phyloP scores from a whole-genome alignment of 441 rosid species.

The Bruguiera hainesii region DNA sequence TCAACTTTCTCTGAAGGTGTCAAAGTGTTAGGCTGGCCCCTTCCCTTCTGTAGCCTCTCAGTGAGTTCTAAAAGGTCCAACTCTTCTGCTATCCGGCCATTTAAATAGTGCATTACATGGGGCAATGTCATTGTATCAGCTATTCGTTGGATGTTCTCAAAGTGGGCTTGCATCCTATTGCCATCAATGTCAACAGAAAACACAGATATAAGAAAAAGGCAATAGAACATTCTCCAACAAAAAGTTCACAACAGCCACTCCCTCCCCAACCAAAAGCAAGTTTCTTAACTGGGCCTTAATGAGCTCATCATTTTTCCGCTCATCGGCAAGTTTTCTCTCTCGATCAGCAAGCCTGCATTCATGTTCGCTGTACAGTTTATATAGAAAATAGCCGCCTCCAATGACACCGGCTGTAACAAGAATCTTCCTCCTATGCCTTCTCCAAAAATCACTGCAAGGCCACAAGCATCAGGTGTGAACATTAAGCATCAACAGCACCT shows the following conservation, averaged over 20 bases:
- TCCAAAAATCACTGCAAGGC: conserved; percentile 68
- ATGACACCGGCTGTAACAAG: conserved; percentile 61
- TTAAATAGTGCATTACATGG: conserved; percentile 62
- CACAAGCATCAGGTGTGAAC: conserved; percentile 20
- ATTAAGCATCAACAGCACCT: conserved; percentile 14
- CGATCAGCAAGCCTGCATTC: conserved; percentile 53
- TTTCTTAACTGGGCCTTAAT: conserved; percentile 81
- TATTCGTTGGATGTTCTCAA: conserved; percentile 79
- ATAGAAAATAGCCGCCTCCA: conserved; percentile 80
- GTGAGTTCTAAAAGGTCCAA: conserved; percentile 65
- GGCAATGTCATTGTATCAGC: conserved; percentile 83
- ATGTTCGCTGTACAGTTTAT: conserved; percentile 64
- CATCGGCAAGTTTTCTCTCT: conserved; percentile 48
- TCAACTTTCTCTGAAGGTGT: conserved; percentile 70
- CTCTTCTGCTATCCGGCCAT: conserved; percentile 56
- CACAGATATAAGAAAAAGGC: neutral
- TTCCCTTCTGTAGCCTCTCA: conserved; percentile 66
- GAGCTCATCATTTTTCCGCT: conserved; percentile 60
- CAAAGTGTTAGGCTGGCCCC: conserved; percentile 60
- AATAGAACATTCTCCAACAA: conserved; percentile 4
- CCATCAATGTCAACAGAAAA: neutral
- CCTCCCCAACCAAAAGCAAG: neutral
- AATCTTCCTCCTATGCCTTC: conserved; percentile 78
- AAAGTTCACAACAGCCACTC: neutral
- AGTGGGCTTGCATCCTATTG: conserved; percentile 75